A percentile compares a stretch with the other conserved stretches of the same genome.
These are phyloP conservation scores for Eutrema heterophyllum DNA, from an alignment of 345 rosid species.

Conservation along the genomic window DNA sequence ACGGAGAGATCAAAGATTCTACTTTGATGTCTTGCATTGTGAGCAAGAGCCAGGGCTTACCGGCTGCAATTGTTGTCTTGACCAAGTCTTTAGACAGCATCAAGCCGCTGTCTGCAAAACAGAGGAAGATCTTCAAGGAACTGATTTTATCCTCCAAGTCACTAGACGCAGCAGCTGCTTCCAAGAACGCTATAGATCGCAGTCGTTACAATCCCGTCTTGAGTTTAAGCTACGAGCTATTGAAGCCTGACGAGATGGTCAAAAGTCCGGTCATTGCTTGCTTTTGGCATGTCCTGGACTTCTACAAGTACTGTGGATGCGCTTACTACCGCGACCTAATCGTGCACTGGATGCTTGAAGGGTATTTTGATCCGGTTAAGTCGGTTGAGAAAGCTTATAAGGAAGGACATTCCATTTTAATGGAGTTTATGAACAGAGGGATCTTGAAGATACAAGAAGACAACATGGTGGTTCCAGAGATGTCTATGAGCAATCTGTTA, in stretches of 20 bases:
- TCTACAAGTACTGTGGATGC: slow-evolving; percentile 27
- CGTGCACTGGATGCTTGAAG: slow-evolving; percentile 63
- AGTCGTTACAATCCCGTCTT: slow-evolving; percentile 19
- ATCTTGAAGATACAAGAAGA: slow-evolving; percentile 44
- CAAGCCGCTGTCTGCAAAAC: not conserved
- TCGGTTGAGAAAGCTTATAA: slow-evolving; percentile 41
- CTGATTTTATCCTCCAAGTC: slow-evolving; percentile 17
- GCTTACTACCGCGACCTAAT: slow-evolving; percentile 52
- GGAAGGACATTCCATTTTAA: slow-evolving; percentile 40
- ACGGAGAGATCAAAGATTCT: not conserved
- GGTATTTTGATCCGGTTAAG: slow-evolving; percentile 40
- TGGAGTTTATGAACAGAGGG: slow-evolving; percentile 41
- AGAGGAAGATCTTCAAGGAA: slow-evolving; percentile 12
- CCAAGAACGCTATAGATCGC: not conserved
- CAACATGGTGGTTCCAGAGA: slow-evolving; percentile 42
- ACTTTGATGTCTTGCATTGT: slow-evolving; percentile 21
- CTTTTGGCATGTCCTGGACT: slow-evolving; percentile 45
- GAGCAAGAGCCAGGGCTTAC: slow-evolving; percentile 23
- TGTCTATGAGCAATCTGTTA: slow-evolving; percentile 14
- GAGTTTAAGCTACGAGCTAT: slow-evolving; percentile 25
- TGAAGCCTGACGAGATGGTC: not conserved
- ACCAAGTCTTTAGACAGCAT: slow-evolving; percentile 24
- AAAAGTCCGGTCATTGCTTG: slow-evolving; percentile 27
- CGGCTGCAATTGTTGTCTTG: slow-evolving; percentile 37
- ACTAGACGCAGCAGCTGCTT: slow-evolving; percentile 1